These are phyloP conservation scores for Zymoseptoria pseudotritici DNA, from an alignment of 2,329 filamentous ascomycete genomes.

Conservation along the genomic window DNA sequence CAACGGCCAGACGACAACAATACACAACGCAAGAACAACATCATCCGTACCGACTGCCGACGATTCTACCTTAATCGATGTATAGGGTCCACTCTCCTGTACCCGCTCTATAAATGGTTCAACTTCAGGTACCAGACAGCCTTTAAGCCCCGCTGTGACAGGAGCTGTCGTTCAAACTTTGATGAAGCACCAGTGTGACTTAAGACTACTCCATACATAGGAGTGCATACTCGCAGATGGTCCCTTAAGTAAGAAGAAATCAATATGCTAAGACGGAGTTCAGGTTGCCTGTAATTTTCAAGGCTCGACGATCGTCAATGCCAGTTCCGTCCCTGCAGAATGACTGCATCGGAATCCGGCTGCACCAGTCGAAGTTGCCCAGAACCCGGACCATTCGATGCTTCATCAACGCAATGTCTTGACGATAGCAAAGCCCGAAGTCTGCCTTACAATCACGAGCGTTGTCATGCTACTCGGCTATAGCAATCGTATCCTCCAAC, in stretches of 20 bases:
- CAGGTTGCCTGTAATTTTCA: not conserved
- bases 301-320: not conserved
- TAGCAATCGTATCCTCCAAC: not conserved
- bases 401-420: not conserved
- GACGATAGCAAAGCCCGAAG: not conserved
- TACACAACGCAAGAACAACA: not conserved
- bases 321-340: not conserved
- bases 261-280: not conserved
- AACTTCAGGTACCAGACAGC: not conserved
- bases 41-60: not conserved
- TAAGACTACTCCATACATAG: not conserved
- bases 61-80: not conserved
- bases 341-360: not conserved
- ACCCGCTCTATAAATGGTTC: not conserved
- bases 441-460: not conserved
- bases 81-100: not conserved
- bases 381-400: not conserved
- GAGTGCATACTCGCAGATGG: not conserved
- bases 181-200: not conserved
- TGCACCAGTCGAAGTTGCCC: not conserved
- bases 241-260: not conserved
- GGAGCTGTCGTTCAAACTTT: not conserved
- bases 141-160: not conserved
- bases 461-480: not conserved
- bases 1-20: not conserved